Percentiles rank a stretch among this genome's conserved stretches.
phyloP scores from a whole-genome alignment of 805 yeast species.

The Kodamaea lidongshanica region DNA sequence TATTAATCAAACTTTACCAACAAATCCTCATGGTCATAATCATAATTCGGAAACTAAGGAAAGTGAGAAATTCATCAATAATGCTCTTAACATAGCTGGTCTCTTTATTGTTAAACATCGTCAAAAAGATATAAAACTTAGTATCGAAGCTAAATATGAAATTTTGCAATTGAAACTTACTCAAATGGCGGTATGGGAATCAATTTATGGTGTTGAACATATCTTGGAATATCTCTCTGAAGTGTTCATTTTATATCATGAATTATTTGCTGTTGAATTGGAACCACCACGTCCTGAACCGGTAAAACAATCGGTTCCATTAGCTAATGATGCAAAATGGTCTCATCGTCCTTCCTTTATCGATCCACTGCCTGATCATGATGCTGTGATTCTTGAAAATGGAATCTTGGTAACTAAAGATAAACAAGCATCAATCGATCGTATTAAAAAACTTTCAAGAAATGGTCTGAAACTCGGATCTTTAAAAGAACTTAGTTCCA shows the following conservation, averaged over 20 bases:
- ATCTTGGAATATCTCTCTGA: slow-evolving; percentile 63
- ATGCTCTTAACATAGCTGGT: slow-evolving; percentile 42
- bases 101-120: slow-evolving; percentile 24
- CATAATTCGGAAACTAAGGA: slow-evolving; percentile 22
- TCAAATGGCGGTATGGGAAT: slow-evolving; percentile 63
- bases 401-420: slow-evolving; percentile 7
- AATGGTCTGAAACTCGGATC: slow-evolving; percentile 7
- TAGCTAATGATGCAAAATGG: slow-evolving; percentile 29
- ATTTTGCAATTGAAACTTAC: slow-evolving; percentile 68
- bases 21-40: slow-evolving; percentile 4
- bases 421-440: slow-evolving; percentile 15
- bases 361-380: slow-evolving; percentile 7
- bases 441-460: slow-evolving; percentile 12
- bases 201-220: slow-evolving; percentile 47
- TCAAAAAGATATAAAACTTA: slow-evolving; percentile 19
- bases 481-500: slow-evolving; percentile 6
- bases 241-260: slow-evolving; percentile 53
- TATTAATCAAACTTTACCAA: slow-evolving; percentile 3
- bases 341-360: slow-evolving; percentile 8
- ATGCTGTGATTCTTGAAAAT: slow-evolving; percentile 6
- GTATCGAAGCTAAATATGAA: slow-evolving; percentile 36
- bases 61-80: slow-evolving; percentile 51
- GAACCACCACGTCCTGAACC: slow-evolving; percentile 10
- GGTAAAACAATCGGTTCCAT: slow-evolving; percentile 27
- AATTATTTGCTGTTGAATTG: slow-evolving; percentile 35